These are phyloP conservation scores for Backusella mclennaniae DNA, from an alignment of 192 early-diverging fungal genomes.

Conservation along the genomic window DNA sequence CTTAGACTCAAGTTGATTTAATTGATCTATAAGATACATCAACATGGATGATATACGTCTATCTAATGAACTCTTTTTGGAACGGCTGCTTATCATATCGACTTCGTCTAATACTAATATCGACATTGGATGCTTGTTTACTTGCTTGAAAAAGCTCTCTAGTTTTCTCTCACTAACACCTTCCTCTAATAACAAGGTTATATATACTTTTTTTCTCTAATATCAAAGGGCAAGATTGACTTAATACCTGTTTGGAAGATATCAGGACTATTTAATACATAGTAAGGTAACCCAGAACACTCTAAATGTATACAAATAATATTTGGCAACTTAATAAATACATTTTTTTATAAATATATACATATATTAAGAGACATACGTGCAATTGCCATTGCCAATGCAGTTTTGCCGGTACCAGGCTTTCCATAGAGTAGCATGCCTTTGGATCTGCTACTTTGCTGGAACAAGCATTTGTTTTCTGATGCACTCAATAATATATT, in stretches of 20 bases:
- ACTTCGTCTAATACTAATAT: conserved; percentile 57
- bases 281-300: conserved; percentile 11
- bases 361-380: conserved; percentile 11
- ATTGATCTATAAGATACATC: conserved; percentile 34
- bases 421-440: conserved; percentile 46
- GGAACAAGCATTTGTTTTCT: not conserved
- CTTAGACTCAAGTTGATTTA: conserved; percentile 27
- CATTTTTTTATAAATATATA: not conserved
- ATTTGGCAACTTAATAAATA: not conserved
- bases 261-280: conserved; percentile 18
- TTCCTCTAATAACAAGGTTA: conserved; percentile 39
- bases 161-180: conserved; percentile 54
- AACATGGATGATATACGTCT: conserved; percentile 10
- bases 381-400: conserved; percentile 41
- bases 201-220: not conserved
- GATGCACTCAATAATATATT: not conserved
- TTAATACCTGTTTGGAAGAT: conserved; percentile 16
- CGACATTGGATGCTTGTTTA: conserved; percentile 31
- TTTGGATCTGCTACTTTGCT: conserved; percentile 22
- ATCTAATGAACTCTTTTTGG: conserved; percentile 34
- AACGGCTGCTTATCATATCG: conserved; percentile 49
- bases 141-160: conserved; percentile 34
- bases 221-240: not conserved
- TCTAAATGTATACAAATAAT: conserved; percentile 5
- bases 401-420: conserved; percentile 56